Evolutionary conservation across 257 asterid genomes (phyloP).

Genomic region (Lycium ferocissimum): DNA sequence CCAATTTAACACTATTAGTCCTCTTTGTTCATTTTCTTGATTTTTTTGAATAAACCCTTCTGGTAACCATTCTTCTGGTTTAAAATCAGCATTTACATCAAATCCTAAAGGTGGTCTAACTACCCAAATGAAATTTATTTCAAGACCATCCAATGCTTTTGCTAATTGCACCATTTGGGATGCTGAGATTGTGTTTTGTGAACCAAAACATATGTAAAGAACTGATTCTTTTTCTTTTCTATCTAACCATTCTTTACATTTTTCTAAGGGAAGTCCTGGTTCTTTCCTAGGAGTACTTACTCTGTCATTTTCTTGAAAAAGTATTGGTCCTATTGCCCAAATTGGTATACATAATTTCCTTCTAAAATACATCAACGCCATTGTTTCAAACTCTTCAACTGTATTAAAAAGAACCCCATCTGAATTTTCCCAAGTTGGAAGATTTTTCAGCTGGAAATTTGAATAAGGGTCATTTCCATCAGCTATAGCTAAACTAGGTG

Average conservation of each 20-base stretch:
- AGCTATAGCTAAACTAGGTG: not conserved
- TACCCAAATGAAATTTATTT: slow-evolving; percentile 45
- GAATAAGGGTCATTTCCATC: slow-evolving; percentile 28
- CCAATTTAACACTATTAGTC: slow-evolving; percentile 53
- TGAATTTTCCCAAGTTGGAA: slow-evolving; percentile 39
- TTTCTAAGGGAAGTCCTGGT: too few species aligned
- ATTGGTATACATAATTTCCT: slow-evolving; percentile 37
- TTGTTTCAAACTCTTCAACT: slow-evolving; percentile 42
- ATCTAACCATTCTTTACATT: too few species aligned
- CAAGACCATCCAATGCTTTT: slow-evolving; percentile 40
- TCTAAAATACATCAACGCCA: slow-evolving; percentile 40
- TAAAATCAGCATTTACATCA: slow-evolving; percentile 47
- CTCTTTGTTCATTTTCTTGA: slow-evolving; percentile 38
- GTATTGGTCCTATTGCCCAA: slow-evolving; percentile 42
- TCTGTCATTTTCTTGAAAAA: slow-evolving; percentile 15
- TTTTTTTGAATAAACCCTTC: slow-evolving; percentile 49
- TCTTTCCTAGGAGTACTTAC: too few species aligned
- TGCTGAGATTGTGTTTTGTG: slow-evolving; percentile 45
- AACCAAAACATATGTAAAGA: slow-evolving; percentile 53
- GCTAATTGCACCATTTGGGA: slow-evolving; percentile 45
- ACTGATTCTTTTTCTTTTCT: slow-evolving; percentile 41
- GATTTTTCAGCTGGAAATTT: slow-evolving; percentile 28
- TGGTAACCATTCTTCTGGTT: slow-evolving; percentile 62
- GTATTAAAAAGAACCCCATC: slow-evolving; percentile 52
- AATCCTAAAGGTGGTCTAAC: slow-evolving; percentile 54